phyloP scores from a whole-genome alignment of 495 filamentous ascomycete species.

The Hypoxylon perforatum region DNA sequence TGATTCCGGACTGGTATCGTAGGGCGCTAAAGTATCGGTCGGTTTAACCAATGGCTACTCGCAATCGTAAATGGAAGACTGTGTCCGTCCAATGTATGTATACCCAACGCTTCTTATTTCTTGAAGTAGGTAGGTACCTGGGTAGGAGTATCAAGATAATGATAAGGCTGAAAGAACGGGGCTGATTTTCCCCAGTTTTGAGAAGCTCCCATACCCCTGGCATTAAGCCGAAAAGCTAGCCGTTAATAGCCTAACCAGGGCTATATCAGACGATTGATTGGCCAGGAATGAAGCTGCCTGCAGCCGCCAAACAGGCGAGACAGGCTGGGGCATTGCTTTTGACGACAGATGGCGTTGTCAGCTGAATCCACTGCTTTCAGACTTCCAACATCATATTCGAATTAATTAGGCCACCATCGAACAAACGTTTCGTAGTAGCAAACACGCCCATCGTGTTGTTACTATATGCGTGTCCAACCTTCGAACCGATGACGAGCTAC shows the following conservation, averaged over 20 bases:
- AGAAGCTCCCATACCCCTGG: slow-evolving; percentile 1
- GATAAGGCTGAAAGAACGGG: slow-evolving; percentile 28
- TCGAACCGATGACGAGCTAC: too few species aligned
- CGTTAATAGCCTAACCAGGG: slow-evolving; percentile 37
- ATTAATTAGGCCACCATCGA: too few species aligned
- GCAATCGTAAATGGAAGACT: neutral
- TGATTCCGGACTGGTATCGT: neutral
- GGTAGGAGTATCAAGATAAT: slow-evolving; percentile 3
- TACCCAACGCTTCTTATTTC: too few species aligned
- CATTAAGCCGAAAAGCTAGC: slow-evolving; percentile 14
- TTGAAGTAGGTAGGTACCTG: too few species aligned
- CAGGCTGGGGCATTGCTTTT: slow-evolving; percentile 12
- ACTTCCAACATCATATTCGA: neutral
- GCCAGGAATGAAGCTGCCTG: slow-evolving; percentile 8
- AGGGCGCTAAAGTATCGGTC: neutral
- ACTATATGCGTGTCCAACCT: neutral
- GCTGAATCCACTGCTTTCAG: neutral
- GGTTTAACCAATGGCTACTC: neutral
- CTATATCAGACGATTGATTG: slow-evolving; percentile 22
- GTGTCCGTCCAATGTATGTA: neutral
- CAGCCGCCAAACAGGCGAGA: too few species aligned
- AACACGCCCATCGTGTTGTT: neutral
- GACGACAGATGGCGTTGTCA: slow-evolving; percentile 30
- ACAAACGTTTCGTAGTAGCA: neutral
- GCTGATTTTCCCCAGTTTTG: slow-evolving; percentile 28